Evolutionary conservation across 805 yeast genomes (phyloP).

Genomic region (Yamadazyma olivae): DNA sequence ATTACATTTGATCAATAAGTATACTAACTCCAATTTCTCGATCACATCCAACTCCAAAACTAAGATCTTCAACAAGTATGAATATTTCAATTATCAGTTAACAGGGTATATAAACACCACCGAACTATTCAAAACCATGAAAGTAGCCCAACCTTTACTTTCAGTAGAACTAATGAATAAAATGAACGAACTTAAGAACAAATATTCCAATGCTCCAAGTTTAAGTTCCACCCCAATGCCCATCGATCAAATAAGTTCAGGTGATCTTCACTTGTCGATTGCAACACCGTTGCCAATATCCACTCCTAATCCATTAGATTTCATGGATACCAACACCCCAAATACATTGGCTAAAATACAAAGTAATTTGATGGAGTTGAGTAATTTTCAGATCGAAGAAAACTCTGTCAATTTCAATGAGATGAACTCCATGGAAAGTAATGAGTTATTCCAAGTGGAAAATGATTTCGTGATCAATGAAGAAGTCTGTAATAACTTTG

Average conservation of each 20-base stretch:
- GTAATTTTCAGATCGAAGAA: conserved; percentile 4
- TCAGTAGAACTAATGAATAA: conserved; percentile 11
- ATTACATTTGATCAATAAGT: conserved; percentile 24
- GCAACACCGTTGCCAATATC: conserved; percentile 5
- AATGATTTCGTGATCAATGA: conserved; percentile 11
- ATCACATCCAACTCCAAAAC: conserved; percentile 12
- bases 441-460: conserved; percentile 9
- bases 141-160: conserved; percentile 39
- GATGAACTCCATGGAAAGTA: conserved; percentile 2
- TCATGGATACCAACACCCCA: conserved; percentile 5
- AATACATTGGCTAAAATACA: conserved; percentile 5
- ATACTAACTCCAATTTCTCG: conserved; percentile 17
- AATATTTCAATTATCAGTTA: conserved; percentile 40
- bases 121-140: conserved; percentile 40
- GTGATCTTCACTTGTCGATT: conserved; percentile 4
- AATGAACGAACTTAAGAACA: conserved; percentile 8
- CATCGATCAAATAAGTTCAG: no score
- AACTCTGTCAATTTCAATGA: not conserved
- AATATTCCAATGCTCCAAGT: conserved; percentile 1
- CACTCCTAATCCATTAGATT: conserved; percentile 4
- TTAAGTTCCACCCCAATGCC: conserved; percentile 5
- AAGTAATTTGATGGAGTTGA: conserved; percentile 2
- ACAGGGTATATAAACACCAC: conserved; percentile 37
- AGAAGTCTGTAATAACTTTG: conserved; percentile 6
- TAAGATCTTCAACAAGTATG: conserved; percentile 19